Conservation (phyloP, 2,329 filamentous ascomycete species). For the Fusarium dlaminii region DNA sequence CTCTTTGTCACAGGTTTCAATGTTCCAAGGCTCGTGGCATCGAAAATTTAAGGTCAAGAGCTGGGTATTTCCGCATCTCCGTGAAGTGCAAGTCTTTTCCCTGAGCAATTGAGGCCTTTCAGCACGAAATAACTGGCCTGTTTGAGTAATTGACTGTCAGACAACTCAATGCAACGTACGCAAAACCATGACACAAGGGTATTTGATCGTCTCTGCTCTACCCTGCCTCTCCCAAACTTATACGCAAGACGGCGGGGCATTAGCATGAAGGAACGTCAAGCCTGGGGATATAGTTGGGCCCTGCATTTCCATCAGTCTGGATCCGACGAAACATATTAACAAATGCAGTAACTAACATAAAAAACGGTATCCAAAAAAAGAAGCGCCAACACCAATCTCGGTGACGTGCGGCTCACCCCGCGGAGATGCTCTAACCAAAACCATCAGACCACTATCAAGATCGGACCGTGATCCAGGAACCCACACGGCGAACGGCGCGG, state of each 20-base stretch:
- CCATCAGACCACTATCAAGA: slow-evolving; percentile 37
- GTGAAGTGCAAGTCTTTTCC: slow-evolving; percentile 1
- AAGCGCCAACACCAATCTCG: background rate
- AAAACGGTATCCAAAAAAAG: slow-evolving; percentile 12
- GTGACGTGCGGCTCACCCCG: slow-evolving; percentile 16
- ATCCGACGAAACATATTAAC: slow-evolving; percentile 11
- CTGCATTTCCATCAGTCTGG: slow-evolving; percentile 11
- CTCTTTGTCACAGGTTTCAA: slow-evolving; percentile 39
- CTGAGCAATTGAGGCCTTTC: background rate
- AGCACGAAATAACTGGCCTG: background rate
- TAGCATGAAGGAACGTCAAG: background rate
- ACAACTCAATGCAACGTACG: background rate
- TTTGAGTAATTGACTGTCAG: background rate
- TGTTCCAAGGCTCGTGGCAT: slow-evolving; percentile 23
- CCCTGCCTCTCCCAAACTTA: background rate
- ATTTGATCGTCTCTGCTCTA: background rate
- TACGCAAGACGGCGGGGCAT: slow-evolving; percentile 3
- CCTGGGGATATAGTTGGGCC: background rate
- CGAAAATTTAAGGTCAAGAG: slow-evolving; percentile 8
- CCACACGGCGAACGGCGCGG: slow-evolving; percentile 16
- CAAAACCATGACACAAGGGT: slow-evolving; percentile 1
- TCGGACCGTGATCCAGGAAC: slow-evolving; percentile 32
- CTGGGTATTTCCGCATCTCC: slow-evolving; percentile 43
- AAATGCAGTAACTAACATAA: background rate
- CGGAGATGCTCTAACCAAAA: slow-evolving; percentile 39